Conservation (phyloP, 805 yeast genomes). For the Candida rishiriensis region DNA sequence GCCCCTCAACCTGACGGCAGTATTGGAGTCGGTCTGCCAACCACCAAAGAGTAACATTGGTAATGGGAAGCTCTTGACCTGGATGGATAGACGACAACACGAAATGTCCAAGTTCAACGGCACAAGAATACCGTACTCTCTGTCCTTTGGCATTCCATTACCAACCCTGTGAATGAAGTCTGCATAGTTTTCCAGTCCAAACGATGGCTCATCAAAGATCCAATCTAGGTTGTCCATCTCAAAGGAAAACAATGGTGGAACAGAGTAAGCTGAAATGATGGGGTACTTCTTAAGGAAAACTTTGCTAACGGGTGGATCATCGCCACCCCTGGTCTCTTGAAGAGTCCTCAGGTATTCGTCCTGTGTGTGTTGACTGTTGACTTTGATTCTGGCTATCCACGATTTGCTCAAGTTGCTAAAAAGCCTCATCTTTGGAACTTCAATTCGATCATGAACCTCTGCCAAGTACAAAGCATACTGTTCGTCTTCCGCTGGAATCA, state of each 20-base stretch:
- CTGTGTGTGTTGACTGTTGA: conserved; percentile 5
- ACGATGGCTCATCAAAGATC: conserved; percentile 45
- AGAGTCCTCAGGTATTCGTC: conserved; percentile 2
- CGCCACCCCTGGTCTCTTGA: conserved; percentile 9
- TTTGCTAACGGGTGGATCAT: conserved; percentile 25
- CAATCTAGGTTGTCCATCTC: conserved; percentile 46
- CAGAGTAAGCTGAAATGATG: conserved; percentile 24
- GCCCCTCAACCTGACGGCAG: conserved; percentile 34
- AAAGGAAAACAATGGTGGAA: conserved; percentile 52
- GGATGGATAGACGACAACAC: conserved; percentile 39
- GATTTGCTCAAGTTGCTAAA: conserved; percentile 27
- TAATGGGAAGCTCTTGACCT: conserved; percentile 50
- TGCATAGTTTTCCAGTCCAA: conserved; percentile 45
- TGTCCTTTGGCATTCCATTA: conserved; percentile 49
- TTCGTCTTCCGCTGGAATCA: conserved; percentile 14
- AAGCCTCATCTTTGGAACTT: conserved; percentile 24
- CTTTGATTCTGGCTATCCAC: conserved; percentile 26
- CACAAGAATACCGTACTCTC: conserved; percentile 49
- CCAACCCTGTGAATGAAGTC: conserved; percentile 38
- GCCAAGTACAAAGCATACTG: conserved; percentile 19
- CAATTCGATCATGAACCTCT: conserved; percentile 21
- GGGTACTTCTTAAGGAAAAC: conserved; percentile 26
- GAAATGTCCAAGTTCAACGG: conserved; percentile 44
- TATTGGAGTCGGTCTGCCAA: conserved; percentile 37
- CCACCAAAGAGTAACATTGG: conserved; percentile 51